A percentile compares a stretch with the other conserved stretches of the same genome.
These are phyloP conservation scores for Phaeodactylum tricornutum DNA, from an alignment of 108 stramenopile genomes.

Conservation along the genomic window DNA sequence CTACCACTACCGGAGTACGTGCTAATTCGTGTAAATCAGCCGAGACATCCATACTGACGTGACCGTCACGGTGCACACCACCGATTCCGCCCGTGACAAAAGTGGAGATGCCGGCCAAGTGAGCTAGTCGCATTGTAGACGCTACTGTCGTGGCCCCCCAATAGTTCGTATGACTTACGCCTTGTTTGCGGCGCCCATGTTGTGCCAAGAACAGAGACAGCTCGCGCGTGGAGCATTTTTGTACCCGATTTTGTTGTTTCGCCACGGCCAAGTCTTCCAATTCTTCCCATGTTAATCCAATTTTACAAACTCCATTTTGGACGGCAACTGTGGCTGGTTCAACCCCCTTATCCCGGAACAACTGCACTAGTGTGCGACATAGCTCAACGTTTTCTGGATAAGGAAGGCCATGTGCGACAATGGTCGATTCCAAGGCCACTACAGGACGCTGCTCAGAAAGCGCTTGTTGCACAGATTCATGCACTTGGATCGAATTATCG, in stretches of 20 bases:
- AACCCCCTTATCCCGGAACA: slow-evolving; percentile 59
- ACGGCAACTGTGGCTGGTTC: slow-evolving; percentile 92
- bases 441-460: slow-evolving; percentile 29
- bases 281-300: slow-evolving; percentile 78
- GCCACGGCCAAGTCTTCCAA: slow-evolving; percentile 81
- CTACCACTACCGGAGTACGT: slow-evolving; percentile 87
- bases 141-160: slow-evolving; percentile 89
- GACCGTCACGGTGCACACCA: slow-evolving; percentile 89
- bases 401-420: slow-evolving; percentile 98
- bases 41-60: slow-evolving; percentile 79
- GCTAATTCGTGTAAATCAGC: slow-evolving; percentile 92
- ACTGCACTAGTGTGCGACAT: slow-evolving; percentile 55
- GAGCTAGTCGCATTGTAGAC: slow-evolving; percentile 86
- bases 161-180: slow-evolving; percentile 1
- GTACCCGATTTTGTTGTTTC: slow-evolving; percentile 45
- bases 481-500: too few relatives aligned
- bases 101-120: slow-evolving; percentile 77
- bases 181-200: slow-evolving; percentile 10
- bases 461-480: slow-evolving; percentile 27
- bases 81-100: slow-evolving; percentile 94
- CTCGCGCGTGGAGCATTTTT: slow-evolving; percentile 90
- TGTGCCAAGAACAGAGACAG: slow-evolving; percentile 54
- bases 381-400: slow-evolving; percentile 91
- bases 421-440: slow-evolving; percentile 95
- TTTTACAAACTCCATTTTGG: slow-evolving; percentile 59